Base-by-base conservation (phyloP, 2,329 filamentous ascomycete species). In the Colletotrichum sp. region DNA sequence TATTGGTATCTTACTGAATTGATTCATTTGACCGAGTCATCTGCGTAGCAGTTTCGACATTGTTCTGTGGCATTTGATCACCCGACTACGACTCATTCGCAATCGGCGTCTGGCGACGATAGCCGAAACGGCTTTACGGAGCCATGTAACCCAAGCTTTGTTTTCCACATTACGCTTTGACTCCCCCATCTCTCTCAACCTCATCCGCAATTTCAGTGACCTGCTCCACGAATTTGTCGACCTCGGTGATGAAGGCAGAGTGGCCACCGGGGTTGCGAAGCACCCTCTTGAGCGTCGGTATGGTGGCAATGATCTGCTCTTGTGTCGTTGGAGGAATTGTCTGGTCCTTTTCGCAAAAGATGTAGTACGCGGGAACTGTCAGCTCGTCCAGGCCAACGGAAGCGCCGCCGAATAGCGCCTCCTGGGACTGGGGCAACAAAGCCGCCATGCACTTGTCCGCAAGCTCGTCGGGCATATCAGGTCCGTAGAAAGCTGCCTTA, bases 331-430 rank as follows among this genome's bases (percentile, higher is more conserved):
- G 32, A 9, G 71, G 16, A 18, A 70, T 64, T 3, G 66, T 73
- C n/a, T 70, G 66, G 24, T 70, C 71, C 34, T 73, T 70, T 60
- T 70, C 71, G 58, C 66, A 73, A 8, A 65, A 28, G 8, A 73
- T 70, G 13, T 73, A 73, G 24, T 73, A 73, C 3, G 58, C 66
- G 6, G 71, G 71, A 13, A 65, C n/a, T 8, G 30, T 34, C 30
- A 73, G 7, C 6, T 64, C 58, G 8, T 73, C 71, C 15, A 32
- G 24, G 6, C 71, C 66, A 15, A 65, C 26, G 6, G 58, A 56
- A 4, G 26, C 38, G 4, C 38, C 30, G 10, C 66, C 71, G 18
- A 56, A 36, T 10, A 73, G 8, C 2, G 71, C 66, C 16, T 21
- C 32, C n/a, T 38, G 58, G 3, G 71, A 73, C 43, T 70, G 66